A percentile compares a stretch with the other conserved stretches of the same genome.
These are phyloP conservation scores for Lentithecium fluviatile DNA, from an alignment of 495 filamentous ascomycete species.

Conservation along the genomic window DNA sequence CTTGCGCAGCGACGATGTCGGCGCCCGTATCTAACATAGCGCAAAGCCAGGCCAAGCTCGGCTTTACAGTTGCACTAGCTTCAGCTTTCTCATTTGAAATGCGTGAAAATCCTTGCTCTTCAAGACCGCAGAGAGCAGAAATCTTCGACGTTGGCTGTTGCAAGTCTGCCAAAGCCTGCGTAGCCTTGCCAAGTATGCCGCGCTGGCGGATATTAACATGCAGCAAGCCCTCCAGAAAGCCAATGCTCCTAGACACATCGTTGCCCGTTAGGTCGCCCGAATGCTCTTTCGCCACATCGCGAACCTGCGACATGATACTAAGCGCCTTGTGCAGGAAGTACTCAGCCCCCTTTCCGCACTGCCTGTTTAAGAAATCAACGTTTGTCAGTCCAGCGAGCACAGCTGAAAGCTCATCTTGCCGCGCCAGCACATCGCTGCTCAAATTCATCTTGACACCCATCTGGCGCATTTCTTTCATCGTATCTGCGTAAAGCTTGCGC, in stretches of 20 bases:
- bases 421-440: constrained; percentile 62
- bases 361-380: constrained; percentile 38
- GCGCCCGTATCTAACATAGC: constrained; percentile 20
- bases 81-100: constrained; percentile 5
- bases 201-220: constrained; percentile 68
- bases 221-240: constrained; percentile 79
- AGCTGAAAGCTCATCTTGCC: constrained; percentile 66
- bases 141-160: constrained; percentile 1
- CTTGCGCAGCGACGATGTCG: constrained; percentile 35
- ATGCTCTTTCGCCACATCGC: constrained; percentile 64
- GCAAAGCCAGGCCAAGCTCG: constrained; percentile 29
- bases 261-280: constrained; percentile 78
- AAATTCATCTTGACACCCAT: constrained; percentile 89
- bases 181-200: constrained; percentile 6
- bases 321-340: constrained; percentile 76
- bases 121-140: background rate
- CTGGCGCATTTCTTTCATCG: constrained; percentile 70
- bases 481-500: constrained; percentile 86
- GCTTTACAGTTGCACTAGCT: background rate
- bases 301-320: constrained; percentile 65
- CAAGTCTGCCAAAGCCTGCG: constrained; percentile 5
- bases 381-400: constrained; percentile 56
- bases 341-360: constrained; percentile 49
- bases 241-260: constrained; percentile 73
- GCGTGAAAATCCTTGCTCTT: background rate